A percentile compares a stretch with the other conserved stretches of the same genome.
These are phyloP conservation scores for Prunus kanzakura DNA, from an alignment of 306 rosid species.

Conservation along the genomic window DNA sequence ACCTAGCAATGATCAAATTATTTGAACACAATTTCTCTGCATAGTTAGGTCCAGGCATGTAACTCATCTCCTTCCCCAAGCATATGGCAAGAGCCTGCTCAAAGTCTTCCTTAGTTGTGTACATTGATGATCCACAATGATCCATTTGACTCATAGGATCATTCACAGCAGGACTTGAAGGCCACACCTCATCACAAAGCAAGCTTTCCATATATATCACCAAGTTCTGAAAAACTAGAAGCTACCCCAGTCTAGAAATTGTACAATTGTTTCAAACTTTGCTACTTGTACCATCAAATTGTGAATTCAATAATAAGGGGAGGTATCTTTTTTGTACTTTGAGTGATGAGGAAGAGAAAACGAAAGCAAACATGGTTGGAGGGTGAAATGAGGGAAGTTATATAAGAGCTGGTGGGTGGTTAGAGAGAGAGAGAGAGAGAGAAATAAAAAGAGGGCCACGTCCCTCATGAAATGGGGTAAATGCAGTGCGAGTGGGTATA, in stretches of 20 bases:
- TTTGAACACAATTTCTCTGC: slow-evolving; percentile 19
- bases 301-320: background rate
- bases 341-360: background rate
- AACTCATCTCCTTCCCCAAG: slow-evolving; percentile 40
- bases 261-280: background rate
- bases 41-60: slow-evolving; percentile 32
- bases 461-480: slow-evolving; percentile 53
- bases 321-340: background rate
- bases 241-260: background rate
- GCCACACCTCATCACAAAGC: slow-evolving; percentile 54
- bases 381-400: slow-evolving; percentile 2
- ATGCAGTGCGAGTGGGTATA: slow-evolving; percentile 24
- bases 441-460: slow-evolving; percentile 41
- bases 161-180: slow-evolving; percentile 20
- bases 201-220: slow-evolving; percentile 24
- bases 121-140: background rate
- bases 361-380: background rate
- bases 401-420: background rate
- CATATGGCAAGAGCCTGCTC: slow-evolving; percentile 28
- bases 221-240: background rate
- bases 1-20: slow-evolving; percentile 36
- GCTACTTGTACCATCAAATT: too few relatives aligned
- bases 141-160: background rate
- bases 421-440: background rate
- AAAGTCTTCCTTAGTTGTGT: slow-evolving; percentile 22